These are phyloP conservation scores for Oryza glaberrima DNA, from an alignment of 176 grass and related monocot genomes.

Conservation along the genomic window DNA sequence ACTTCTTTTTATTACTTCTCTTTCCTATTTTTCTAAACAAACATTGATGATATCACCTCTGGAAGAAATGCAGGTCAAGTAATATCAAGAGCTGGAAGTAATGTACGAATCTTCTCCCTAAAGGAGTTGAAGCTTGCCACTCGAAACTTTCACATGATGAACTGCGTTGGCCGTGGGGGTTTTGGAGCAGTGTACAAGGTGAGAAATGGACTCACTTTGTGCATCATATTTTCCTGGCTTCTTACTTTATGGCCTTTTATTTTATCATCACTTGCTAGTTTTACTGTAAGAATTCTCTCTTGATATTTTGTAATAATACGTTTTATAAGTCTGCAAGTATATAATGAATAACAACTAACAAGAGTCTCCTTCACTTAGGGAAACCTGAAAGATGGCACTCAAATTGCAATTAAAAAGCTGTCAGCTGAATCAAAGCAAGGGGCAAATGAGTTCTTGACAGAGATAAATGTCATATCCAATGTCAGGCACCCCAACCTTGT, in stretches of 20 bases:
- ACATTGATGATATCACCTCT: constrained; percentile 33
- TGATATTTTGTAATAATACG: background rate
- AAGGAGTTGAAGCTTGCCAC: constrained; percentile 55
- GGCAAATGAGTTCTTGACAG: constrained; percentile 61
- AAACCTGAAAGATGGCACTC: constrained; percentile 53
- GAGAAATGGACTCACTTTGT: constrained; percentile 1
- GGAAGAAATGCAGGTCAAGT: constrained; percentile 41
- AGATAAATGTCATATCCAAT: constrained; percentile 69
- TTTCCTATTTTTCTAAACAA: constrained; percentile 27
- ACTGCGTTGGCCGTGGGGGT: constrained; percentile 61
- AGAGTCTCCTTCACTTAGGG: constrained; percentile 39
- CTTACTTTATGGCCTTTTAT: constrained; percentile 14
- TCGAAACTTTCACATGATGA: constrained; percentile 52
- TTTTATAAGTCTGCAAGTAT: constrained; percentile 23
- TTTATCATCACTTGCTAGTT: background rate
- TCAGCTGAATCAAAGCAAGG: constrained; percentile 74
- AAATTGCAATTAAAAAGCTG: constrained; percentile 71
- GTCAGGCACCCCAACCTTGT: constrained; percentile 79
- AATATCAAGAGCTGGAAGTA: constrained; percentile 47
- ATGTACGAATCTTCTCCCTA: constrained; percentile 53
- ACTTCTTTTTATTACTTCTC: background rate
- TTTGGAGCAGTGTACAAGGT: constrained; percentile 67
- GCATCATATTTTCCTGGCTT: constrained; percentile 1
- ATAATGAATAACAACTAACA: constrained; percentile 43
- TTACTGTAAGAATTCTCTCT: constrained; percentile 24